Evolutionary conservation across 768 basidiomycete species (phyloP), one percentile per base, ranked within the genome.

Genomic region (Hypsizygus marmoreus): DNA sequence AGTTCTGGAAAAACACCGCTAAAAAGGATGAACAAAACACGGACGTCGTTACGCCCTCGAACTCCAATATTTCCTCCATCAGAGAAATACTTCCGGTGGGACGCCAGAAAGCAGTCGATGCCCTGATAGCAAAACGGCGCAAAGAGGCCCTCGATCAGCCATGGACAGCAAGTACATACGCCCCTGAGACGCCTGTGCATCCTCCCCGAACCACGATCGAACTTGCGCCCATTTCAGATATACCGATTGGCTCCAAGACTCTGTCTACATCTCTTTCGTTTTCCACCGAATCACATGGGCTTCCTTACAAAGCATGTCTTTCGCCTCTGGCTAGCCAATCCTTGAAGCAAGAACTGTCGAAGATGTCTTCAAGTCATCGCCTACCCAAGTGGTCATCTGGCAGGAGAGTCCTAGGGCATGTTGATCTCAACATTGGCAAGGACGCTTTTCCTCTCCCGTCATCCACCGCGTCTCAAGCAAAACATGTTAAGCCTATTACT

Each of bases 1-100:
- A 68, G 38, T 65, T 50, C 22, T 79, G 78, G 75, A 77, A 76
- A 56, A 66, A 58, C 16, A 58, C 68, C 10, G 76, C 75, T 13
- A 57, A 67, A 41, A 61, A 62, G 49, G 53, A 56, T 2, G 52
- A 50, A 14, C 51, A 47, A 17, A 57, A 61, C n/a, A 37, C 43
- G 26, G 46, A 55, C 26, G 47, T 64, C 17, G 60, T 72, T 30
- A 73, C 73, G 0, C 72, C 72, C 28, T 74, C 72, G 10, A 58
- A 60, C 9, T 74, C 73, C 31, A 58, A 57, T 25, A 64, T 74
- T 12, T 73, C 73, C 23, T 68, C 69, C 0, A 56, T 74, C 17
- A 44, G 58, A 16, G 70, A 69, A 40, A 45, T 53, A 31, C 53
- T 73, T 5, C 54, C 68, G 40, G 45, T 57, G 4, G 64, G 68